Evolutionary conservation across 2,329 filamentous ascomycete species (phyloP).

Genomic region (Chaetomiaceae sp.): DNA sequence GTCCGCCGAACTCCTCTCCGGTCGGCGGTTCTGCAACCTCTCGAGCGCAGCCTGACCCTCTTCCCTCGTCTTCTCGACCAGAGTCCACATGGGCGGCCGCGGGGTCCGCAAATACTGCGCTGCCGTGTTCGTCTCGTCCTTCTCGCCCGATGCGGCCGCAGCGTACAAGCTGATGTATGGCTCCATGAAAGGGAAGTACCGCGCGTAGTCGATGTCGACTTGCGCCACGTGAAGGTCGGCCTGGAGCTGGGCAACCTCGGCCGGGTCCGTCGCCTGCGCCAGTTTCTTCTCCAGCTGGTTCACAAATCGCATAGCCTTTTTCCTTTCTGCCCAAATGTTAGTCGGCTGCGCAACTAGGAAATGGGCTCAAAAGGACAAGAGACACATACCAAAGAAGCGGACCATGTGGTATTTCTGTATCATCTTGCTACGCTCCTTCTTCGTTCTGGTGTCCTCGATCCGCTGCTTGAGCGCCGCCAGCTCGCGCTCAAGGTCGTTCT

Average conservation of each 20-base stretch:
- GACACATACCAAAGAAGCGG: conserved; percentile 66
- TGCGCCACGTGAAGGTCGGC: conserved; percentile 60
- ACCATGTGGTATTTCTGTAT: conserved; percentile 78
- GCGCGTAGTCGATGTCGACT: conserved; percentile 69
- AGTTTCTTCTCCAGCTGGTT: conserved; percentile 60
- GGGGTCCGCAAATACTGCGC: conserved; percentile 39
- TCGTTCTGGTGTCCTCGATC: conserved; percentile 51
- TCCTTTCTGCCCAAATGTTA: conserved; percentile 48
- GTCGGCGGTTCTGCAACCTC: conserved; percentile 47
- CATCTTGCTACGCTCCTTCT: conserved; percentile 61
- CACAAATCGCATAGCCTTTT: conserved; percentile 62
- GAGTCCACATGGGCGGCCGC: conserved; percentile 58
- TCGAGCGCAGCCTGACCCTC: conserved; percentile 48
- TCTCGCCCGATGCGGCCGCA: conserved; percentile 25
- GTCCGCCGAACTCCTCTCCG: conserved; percentile 20
- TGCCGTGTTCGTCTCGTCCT: conserved; percentile 35
- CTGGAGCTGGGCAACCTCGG: conserved; percentile 47
- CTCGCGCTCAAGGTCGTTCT: conserved; percentile 65
- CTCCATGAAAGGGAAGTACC: conserved; percentile 64
- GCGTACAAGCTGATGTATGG: conserved; percentile 61
- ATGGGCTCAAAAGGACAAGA: no score
- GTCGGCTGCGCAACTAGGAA: neutral
- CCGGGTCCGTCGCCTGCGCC: conserved; percentile 42
- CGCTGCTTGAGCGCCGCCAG: conserved; percentile 60
- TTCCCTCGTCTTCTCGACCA: conserved; percentile 58